Evolutionary conservation across 257 asterid species (phyloP), one percentile per base, ranked within the genome.

Genomic region (Linaria vulgaris): DNA sequence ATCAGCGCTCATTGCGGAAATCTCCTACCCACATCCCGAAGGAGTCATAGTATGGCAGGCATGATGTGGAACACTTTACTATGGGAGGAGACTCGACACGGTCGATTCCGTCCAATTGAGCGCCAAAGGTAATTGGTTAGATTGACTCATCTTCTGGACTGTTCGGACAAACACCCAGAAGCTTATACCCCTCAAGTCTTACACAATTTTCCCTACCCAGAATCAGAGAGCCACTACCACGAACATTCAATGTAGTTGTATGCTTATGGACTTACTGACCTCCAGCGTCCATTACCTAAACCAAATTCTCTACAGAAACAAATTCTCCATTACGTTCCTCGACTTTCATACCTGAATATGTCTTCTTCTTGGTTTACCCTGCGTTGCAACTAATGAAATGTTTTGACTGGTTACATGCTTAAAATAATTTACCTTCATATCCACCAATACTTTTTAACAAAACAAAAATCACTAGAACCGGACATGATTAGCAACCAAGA

Each of bases 91-190:
- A 57, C 65, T 67, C 57, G 48, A 51, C 61, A 68, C n/a, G 54
- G 34, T n/a, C 49, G 73, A 58, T 59, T 61, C 6, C 30, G 45
- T 59, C 20, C 63, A 60, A 61, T 70, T 70, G 75, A 63, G 70
- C 56, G 60, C 65, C 65, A 20, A 63, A 70, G 49, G 41, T 62
- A 62, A 62, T 16, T 11, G 19, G 59, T 45, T 49, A 55, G 75
- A 55, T 71, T 56, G 48, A 46, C 61, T 63, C 10, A 48, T 64
- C 58, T 71, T 47, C 15, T 34, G 48, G 56, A 61, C 25, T 56
- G 62, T 49, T 71, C 23, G 21, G 41, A 71, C 56, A 71, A 23
- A 49, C 49, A 30, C 10, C 41, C 6, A 34, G 41, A 34, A 34
- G 41, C 41, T 34, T 34, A 34, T 8, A 34, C 11, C 41, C 41